Evolutionary conservation across 1,284 basidiomycete species (phyloP).

Genomic region (Rhodotorula sp.): DNA sequence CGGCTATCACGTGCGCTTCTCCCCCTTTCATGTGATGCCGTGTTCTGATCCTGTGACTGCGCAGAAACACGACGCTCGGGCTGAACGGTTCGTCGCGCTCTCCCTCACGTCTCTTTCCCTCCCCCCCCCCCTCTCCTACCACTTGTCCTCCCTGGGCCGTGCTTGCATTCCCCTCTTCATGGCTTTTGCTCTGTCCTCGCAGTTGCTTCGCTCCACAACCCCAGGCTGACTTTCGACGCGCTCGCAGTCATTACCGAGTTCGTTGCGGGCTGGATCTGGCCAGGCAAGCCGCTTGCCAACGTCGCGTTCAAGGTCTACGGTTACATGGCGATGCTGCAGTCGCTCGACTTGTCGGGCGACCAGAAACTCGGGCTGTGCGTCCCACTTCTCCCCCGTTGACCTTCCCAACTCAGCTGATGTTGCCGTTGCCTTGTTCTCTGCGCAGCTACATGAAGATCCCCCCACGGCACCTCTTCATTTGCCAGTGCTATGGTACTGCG

Average conservation of each 20-base stretch:
- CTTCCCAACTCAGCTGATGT: background rate
- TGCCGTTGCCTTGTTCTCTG: too few relatives aligned
- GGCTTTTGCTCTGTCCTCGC: too few relatives aligned
- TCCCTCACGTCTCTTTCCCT: too few relatives aligned
- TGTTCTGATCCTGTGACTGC: background rate
- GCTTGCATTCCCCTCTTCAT: too few relatives aligned
- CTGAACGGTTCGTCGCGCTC: slow-evolving; percentile 39
- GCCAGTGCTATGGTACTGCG: slow-evolving; percentile 51
- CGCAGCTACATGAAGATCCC: slow-evolving; percentile 48
- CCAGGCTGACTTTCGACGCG: background rate
- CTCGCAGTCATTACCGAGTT: slow-evolving; percentile 50
- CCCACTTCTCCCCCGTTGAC: slow-evolving; percentile 25
- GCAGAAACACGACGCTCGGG: slow-evolving; percentile 45
- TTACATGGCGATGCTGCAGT: slow-evolving; percentile 49
- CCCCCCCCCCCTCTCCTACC: too few relatives aligned
- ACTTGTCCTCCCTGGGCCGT: too few relatives aligned
- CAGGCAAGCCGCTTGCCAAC: slow-evolving; percentile 48
- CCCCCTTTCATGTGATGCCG: background rate
- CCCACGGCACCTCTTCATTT: slow-evolving; percentile 52
- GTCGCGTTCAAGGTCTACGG: slow-evolving; percentile 41
- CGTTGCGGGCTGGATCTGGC: slow-evolving; percentile 53
- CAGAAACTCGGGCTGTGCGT: slow-evolving; percentile 51
- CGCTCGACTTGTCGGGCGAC: slow-evolving; percentile 50
- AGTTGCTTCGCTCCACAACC: background rate
- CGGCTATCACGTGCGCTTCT: slow-evolving; percentile 18